A percentile compares a stretch with the other conserved stretches of the same genome.
Conservation (phyloP, 208 protist genomes). For the Zelonia costaricensis region DNA sequence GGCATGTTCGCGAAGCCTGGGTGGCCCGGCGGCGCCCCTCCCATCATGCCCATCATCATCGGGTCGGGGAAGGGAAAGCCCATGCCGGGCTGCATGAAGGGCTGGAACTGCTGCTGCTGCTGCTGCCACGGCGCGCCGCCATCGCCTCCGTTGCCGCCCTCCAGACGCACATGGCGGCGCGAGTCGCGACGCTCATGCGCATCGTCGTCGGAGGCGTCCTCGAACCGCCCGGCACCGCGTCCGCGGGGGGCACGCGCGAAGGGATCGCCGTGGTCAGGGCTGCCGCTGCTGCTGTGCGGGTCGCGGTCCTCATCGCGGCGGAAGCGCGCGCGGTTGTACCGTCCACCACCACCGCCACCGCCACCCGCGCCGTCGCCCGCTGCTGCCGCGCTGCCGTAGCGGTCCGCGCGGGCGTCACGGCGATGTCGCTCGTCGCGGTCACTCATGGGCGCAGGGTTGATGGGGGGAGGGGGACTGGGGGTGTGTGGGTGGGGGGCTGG, state of each 20-base stretch:
- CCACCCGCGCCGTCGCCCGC: neutral
- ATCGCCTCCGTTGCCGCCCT: constrained; percentile 6
- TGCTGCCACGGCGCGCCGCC: constrained; percentile 17
- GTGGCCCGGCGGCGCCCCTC: neutral
- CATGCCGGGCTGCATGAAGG: constrained; percentile 1
- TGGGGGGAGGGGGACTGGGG: neutral
- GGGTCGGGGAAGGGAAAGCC: constrained; percentile 1
- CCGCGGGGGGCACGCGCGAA: neutral
- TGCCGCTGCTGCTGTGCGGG: too few relatives aligned
- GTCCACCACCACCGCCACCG: constrained; percentile 14
- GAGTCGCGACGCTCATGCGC: neutral
- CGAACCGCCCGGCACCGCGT: neutral
- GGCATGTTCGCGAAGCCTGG: neutral
- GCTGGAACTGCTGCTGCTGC: constrained; percentile 15
- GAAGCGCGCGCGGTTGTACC: constrained; percentile 28
- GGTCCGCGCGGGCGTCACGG: constrained; percentile 27
- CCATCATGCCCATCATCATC: constrained; percentile 9
- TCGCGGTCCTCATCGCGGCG: constrained; percentile 15
- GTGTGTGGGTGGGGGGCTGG: too few relatives aligned
- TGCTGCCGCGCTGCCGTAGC: too few relatives aligned
- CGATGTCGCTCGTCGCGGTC: constrained; percentile 15
- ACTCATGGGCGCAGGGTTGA: constrained; percentile 6
- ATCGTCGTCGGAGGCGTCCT: neutral
- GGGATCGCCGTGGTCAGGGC: neutral
- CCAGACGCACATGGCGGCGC: neutral